These are phyloP conservation scores for Piper longum DNA, from an alignment of 164 flowering plant species.

Conservation along the genomic window DNA sequence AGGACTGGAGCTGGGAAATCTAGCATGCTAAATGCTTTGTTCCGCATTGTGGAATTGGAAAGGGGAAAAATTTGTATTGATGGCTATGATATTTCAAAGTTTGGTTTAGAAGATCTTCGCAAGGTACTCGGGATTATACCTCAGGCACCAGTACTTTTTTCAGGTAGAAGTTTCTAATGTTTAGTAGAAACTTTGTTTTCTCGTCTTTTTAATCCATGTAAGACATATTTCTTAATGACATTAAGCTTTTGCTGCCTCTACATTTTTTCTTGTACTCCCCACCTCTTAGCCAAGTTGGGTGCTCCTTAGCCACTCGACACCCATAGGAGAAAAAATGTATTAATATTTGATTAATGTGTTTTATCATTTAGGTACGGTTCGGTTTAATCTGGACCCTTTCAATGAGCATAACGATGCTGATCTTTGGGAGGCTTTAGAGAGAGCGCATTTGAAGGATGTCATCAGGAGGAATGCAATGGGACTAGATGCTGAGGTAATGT, in stretches of 20 bases:
- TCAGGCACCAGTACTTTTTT: constrained; percentile 92
- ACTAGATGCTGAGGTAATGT: constrained; percentile 85
- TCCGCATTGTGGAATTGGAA: constrained; percentile 90
- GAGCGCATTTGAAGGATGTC: constrained; percentile 91
- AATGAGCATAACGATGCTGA: constrained; percentile 91
- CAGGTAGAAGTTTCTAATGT: constrained; percentile 36
- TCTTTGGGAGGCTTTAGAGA: constrained; percentile 96
- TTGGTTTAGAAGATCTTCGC: constrained; percentile 74
- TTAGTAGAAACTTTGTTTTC: neutral
- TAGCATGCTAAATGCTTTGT: constrained; percentile 93
- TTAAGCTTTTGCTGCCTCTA: too few species aligned
- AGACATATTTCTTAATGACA: too few species aligned
- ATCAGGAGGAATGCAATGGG: constrained; percentile 81
- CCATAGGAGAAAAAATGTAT: too few species aligned
- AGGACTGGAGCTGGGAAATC: constrained; percentile 99
- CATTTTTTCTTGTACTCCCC: too few species aligned
- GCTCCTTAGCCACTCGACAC: too few species aligned
- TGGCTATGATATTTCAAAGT: constrained; percentile 57
- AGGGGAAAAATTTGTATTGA: constrained; percentile 82
- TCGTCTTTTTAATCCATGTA: too few species aligned
- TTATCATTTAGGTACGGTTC: constrained; percentile 40
- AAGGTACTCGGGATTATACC: constrained; percentile 96
- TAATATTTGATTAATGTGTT: too few species aligned
- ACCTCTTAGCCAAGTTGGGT: too few species aligned
- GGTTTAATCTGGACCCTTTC: constrained; percentile 97